These are phyloP conservation scores for Cercospora citrullina DNA, from an alignment of 2,329 filamentous ascomycete genomes.

Conservation along the genomic window DNA sequence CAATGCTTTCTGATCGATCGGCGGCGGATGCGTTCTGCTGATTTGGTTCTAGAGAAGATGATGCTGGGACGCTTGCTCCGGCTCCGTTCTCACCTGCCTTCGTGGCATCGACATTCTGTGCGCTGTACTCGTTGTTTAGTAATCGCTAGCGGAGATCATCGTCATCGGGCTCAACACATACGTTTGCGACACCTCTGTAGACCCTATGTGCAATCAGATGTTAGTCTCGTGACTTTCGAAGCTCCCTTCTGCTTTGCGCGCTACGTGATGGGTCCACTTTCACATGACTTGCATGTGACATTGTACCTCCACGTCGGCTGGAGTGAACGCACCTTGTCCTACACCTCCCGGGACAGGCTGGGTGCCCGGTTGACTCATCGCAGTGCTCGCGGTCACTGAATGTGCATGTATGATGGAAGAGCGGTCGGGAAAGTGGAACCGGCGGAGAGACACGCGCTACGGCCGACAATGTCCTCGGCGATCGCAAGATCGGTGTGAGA, in stretches of 20 bases:
- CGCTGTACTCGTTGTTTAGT: constrained; percentile 14
- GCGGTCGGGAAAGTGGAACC: constrained; percentile 6
- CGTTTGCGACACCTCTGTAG: constrained; percentile 28
- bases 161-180: constrained; percentile 16
- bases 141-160: not conserved
- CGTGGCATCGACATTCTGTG: constrained; percentile 21
- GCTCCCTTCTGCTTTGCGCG: not conserved
- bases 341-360: constrained; percentile 30
- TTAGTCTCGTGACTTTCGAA: constrained; percentile 14
- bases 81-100: not conserved
- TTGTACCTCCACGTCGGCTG: constrained; percentile 5
- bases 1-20: constrained; percentile 46
- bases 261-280: constrained; percentile 10
- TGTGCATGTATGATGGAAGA: constrained; percentile 22
- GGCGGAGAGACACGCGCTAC: constrained; percentile 4
- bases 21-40: not conserved
- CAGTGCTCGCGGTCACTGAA: constrained; percentile 22
- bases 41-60: not conserved
- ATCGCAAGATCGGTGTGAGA: not conserved
- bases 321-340: constrained; percentile 29
- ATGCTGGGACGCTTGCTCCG: not conserved
- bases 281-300: constrained; percentile 20
- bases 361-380: constrained; percentile 34
- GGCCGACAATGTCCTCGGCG: constrained; percentile 1
- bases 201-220: constrained; percentile 19